Evolutionary conservation across 768 basidiomycete species (phyloP).

Genomic region (Amanita pallidorosea): DNA sequence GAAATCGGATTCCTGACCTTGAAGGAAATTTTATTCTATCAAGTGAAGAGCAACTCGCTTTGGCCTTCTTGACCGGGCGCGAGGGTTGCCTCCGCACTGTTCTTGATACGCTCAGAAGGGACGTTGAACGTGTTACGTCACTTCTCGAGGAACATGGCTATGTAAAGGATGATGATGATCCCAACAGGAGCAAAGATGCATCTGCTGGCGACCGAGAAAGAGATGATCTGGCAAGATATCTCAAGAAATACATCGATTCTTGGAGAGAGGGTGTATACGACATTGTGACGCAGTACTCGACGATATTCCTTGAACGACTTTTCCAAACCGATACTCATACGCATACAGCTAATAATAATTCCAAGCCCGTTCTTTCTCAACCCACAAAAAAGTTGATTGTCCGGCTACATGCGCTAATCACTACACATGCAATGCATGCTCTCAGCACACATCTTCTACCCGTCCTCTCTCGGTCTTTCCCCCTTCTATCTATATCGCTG

Average conservation of each 20-base stretch:
- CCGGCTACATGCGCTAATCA: constrained; percentile 41
- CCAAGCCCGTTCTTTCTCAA: constrained; percentile 10
- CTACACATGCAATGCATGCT: constrained; percentile 51
- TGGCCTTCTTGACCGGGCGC: constrained; percentile 69
- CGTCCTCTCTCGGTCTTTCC: constrained; percentile 51
- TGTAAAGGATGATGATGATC: not conserved
- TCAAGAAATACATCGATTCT: constrained; percentile 80
- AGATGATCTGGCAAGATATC: constrained; percentile 65
- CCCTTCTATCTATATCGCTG: constrained; percentile 48
- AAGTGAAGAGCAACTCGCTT: constrained; percentile 67
- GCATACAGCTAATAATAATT: constrained; percentile 8
- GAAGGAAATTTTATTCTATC: constrained; percentile 21
- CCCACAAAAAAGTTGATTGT: constrained; percentile 13
- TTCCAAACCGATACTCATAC: constrained; percentile 18
- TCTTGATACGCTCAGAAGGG: constrained; percentile 42
- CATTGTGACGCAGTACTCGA: constrained; percentile 78
- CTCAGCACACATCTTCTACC: constrained; percentile 59
- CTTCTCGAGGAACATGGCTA: not conserved
- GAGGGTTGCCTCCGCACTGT: constrained; percentile 49
- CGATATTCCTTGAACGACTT: constrained; percentile 76
- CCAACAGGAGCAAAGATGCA: constrained; percentile 8
- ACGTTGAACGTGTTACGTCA: constrained; percentile 25
- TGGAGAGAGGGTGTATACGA: constrained; percentile 94
- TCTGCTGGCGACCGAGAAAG: constrained; percentile 47
- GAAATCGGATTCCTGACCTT: constrained; percentile 12